Conservation (phyloP, 768 basidiomycete genomes). For the Hirschioporus abietinus region DNA sequence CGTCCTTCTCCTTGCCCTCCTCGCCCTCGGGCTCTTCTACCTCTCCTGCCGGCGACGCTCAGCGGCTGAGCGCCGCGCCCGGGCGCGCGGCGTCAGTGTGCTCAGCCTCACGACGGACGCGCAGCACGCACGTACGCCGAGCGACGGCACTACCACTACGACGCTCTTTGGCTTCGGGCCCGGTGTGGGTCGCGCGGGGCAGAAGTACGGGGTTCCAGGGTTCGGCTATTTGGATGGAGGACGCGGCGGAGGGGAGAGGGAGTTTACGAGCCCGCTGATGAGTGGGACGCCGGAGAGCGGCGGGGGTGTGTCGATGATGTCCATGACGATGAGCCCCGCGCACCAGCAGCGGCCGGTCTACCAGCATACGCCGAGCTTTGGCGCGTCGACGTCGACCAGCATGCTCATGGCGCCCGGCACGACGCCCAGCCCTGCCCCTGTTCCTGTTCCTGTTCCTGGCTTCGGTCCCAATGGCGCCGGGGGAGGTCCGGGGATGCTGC, state of each 20-base stretch:
- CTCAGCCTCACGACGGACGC: neutral
- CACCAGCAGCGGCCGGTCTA: neutral
- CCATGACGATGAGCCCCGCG: neutral
- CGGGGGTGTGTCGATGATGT: neutral
- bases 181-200: neutral
- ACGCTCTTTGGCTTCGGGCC: neutral
- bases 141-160: neutral
- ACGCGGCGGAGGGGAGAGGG: neutral
- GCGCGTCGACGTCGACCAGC: neutral
- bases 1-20: neutral
- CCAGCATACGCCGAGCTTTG: neutral
- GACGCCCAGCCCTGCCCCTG: neutral
- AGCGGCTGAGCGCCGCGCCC: too few relatives aligned
- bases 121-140: neutral
- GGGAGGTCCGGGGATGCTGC: neutral
- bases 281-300: neutral
- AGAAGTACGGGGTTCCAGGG: neutral
- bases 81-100: neutral
- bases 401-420: neutral
- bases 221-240: too few relatives aligned
- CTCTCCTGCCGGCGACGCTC: neutral
- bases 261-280: neutral
- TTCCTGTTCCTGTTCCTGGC: too few relatives aligned
- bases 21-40: neutral
- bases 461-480: too few relatives aligned